phyloP scores from a whole-genome alignment of 139 green algal species.

The Chlamydomonas applanata region DNA sequence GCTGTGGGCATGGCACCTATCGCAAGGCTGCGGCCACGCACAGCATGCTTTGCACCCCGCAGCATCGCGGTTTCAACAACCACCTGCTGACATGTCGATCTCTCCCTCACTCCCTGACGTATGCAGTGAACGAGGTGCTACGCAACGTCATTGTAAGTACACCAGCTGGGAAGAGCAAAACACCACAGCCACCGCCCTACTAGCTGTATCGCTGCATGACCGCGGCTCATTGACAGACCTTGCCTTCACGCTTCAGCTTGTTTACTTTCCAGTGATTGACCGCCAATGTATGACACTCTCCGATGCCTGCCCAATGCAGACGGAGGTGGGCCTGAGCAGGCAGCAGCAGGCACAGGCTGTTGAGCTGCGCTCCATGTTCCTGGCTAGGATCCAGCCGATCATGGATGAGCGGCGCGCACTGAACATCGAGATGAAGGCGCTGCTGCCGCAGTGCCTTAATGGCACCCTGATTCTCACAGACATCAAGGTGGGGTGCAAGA shows the following conservation, averaged over 20 bases:
- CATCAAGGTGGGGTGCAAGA: constrained; percentile 43
- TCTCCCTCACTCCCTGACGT: background rate
- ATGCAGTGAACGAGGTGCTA: background rate
- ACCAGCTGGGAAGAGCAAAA: too few relatives aligned
- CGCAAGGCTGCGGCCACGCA: too few relatives aligned
- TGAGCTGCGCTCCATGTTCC: constrained; percentile 59
- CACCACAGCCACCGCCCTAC: too few relatives aligned
- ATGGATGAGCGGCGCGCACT: constrained; percentile 53
- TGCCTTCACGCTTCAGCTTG: too few relatives aligned
- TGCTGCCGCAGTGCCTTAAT: constrained; percentile 58
- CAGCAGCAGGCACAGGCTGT: constrained; percentile 57
- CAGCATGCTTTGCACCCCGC: too few relatives aligned
- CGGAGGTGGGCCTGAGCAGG: constrained; percentile 42
- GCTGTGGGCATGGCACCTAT: too few relatives aligned
- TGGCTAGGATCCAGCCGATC: constrained; percentile 50
- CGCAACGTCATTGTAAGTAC: background rate
- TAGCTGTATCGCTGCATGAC: too few relatives aligned
- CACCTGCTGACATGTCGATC: background rate
- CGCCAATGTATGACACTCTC: too few relatives aligned
- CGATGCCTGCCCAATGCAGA: too few relatives aligned
- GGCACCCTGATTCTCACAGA: constrained; percentile 57
- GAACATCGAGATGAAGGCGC: constrained; percentile 61
- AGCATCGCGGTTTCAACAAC: background rate
- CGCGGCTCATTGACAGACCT: too few relatives aligned
- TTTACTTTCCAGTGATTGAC: background rate